These are phyloP conservation scores for Silybum marianum DNA, from an alignment of 129 eudicot genomes.

Conservation along the genomic window DNA sequence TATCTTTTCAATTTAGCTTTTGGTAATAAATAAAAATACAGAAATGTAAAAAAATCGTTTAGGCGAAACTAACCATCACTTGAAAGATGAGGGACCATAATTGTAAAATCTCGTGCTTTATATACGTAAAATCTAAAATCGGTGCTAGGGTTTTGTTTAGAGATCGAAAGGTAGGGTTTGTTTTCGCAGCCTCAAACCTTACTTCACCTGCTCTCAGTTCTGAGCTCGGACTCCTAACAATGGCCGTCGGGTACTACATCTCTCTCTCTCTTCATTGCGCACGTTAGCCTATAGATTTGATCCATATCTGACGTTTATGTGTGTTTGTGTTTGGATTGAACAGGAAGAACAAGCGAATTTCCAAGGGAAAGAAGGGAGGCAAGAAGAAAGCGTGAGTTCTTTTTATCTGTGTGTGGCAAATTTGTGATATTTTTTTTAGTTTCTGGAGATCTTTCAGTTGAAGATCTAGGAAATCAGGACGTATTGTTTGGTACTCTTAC, in stretches of 20 bases:
- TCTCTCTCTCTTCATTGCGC: slow-evolving; percentile 9
- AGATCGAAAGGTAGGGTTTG: slow-evolving; percentile 27
- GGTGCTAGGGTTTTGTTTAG: slow-evolving; percentile 9
- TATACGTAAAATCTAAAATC: slow-evolving; percentile 13
- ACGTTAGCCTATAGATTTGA: neutral
- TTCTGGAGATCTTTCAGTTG: neutral
- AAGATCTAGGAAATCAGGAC: neutral
- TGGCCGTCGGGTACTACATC: slow-evolving; percentile 40
- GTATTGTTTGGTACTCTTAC: neutral
- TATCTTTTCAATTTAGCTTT: too few species aligned
- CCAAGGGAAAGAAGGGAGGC: slow-evolving; percentile 58
- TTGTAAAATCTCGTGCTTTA: neutral
- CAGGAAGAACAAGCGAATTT: slow-evolving; percentile 55
- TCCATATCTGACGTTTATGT: neutral
- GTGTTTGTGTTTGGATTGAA: neutral
- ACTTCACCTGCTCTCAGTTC: neutral
- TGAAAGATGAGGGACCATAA: neutral
- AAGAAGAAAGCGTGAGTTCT: slow-evolving; percentile 57
- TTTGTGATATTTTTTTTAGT: neutral
- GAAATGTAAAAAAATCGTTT: too few species aligned
- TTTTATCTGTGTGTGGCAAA: neutral
- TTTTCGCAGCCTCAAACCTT: slow-evolving; percentile 3
- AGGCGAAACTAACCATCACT: neutral
- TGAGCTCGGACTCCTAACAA: slow-evolving; percentile 19
- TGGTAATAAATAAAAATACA: too few species aligned